Conservation (phyloP, 1,284 basidiomycete species). For the Ustilago shanxiensis region DNA sequence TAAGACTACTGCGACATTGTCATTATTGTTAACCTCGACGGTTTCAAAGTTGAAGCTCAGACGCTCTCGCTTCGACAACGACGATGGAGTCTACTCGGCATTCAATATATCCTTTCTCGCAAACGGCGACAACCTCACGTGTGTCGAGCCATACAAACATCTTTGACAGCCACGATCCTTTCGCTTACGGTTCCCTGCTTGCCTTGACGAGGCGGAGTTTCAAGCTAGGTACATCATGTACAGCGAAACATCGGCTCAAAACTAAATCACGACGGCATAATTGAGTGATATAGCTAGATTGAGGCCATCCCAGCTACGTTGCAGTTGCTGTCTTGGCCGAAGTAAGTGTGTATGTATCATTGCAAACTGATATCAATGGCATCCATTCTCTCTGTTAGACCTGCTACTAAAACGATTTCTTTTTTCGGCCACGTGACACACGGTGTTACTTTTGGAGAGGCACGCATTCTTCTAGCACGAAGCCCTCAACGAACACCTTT, state of each 20-base stretch:
- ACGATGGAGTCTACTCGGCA: neutral
- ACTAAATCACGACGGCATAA: too few species aligned
- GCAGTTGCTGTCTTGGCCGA: too few species aligned
- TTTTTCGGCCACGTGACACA: constrained; percentile 21
- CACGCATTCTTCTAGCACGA: constrained; percentile 18
- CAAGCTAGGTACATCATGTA: constrained; percentile 1
- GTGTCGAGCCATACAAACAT: neutral
- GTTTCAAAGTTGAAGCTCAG: neutral
- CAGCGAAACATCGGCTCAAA: neutral
- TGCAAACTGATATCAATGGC: too few species aligned
- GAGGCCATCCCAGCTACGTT: too few species aligned
- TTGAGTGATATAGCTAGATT: too few species aligned
- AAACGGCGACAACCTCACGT: constrained; percentile 8
- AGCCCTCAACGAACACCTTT: neutral
- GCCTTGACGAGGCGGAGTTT: constrained; percentile 20
- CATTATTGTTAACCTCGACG: neutral
- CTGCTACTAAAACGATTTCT: neutral
- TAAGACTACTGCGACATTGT: neutral
- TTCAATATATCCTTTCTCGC: neutral
- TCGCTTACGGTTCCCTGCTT: constrained; percentile 1
- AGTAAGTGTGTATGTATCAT: too few species aligned
- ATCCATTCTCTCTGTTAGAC: neutral
- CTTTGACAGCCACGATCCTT: neutral
- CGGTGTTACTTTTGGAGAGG: constrained; percentile 32
- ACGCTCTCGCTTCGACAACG: neutral